Evolutionary conservation across 2,329 filamentous ascomycete species (phyloP).

Genomic region (Penicillium sp.): DNA sequence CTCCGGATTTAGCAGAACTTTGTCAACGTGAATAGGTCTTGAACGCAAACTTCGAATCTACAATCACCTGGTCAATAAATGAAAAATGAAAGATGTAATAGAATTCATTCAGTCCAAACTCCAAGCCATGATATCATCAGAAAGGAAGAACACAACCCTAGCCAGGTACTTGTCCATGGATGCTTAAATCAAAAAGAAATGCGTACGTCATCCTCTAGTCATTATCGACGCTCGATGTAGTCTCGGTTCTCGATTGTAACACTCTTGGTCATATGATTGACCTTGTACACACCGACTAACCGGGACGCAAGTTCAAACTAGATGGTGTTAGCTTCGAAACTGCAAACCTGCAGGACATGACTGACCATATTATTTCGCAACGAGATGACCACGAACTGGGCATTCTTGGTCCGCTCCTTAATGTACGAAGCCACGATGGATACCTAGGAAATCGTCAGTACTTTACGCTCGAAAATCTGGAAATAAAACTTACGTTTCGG

Average conservation of each 20-base stretch:
- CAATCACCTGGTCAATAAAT: no score
- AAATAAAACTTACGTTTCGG: conserved; percentile 69
- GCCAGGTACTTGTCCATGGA: conserved; percentile 17
- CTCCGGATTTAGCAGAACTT: no score
- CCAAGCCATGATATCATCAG: conserved; percentile 25
- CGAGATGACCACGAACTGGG: conserved; percentile 97
- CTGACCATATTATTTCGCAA: conserved; percentile 88
- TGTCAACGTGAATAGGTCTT: no score
- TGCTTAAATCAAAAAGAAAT: conserved; percentile 12
- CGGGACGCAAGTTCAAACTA: conserved; percentile 89
- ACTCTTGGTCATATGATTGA: conserved; percentile 97
- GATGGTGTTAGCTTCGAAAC: not conserved
- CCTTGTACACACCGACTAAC: conserved; percentile 96
- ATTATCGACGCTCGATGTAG: conserved; percentile 52
- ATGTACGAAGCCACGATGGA: conserved; percentile 98
- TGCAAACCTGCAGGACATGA: not conserved
- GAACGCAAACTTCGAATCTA: no score
- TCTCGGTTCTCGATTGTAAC: conserved; percentile 82
- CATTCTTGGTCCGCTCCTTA: conserved; percentile 98
- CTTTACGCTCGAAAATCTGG: not conserved
- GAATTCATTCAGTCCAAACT: conserved; percentile 17
- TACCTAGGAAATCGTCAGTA: conserved; percentile 53
- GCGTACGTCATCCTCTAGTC: conserved; percentile 6
- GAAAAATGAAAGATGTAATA: no score
- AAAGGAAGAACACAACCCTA: conserved; percentile 17